A percentile compares a stretch with the other conserved stretches of the same genome.
phyloP scores from a whole-genome alignment of 192 early-diverging fungal genomes.

The Ambispora gerdemannii region DNA sequence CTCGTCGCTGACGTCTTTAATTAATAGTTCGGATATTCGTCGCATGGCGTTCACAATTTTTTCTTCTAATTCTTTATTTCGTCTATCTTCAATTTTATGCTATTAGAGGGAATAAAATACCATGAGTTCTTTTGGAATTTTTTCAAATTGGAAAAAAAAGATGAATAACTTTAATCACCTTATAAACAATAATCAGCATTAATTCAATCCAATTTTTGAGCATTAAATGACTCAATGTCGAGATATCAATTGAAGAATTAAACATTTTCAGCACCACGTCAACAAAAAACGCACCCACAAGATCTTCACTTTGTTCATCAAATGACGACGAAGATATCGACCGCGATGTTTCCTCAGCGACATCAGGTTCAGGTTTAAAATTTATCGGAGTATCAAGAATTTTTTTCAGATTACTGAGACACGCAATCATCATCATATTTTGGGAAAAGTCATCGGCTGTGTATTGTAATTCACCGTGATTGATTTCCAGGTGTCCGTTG shows the following conservation, averaged over 20 bases:
- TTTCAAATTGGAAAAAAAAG: neutral
- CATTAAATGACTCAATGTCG: constrained; percentile 42
- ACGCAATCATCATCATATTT: constrained; percentile 34
- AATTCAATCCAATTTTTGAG: constrained; percentile 56
- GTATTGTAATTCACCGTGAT: constrained; percentile 43
- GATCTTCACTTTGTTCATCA: constrained; percentile 30
- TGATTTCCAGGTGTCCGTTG: constrained; percentile 38
- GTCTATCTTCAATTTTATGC: constrained; percentile 42
- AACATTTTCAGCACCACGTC: constrained; percentile 55
- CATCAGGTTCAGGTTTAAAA: neutral
- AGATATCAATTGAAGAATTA: constrained; percentile 47
- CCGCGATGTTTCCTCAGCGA: neutral
- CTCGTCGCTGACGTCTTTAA: constrained; percentile 49
- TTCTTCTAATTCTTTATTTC: constrained; percentile 33
- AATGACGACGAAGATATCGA: no score
- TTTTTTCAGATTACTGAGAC: constrained; percentile 41
- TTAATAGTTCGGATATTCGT: constrained; percentile 42
- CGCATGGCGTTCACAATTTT: constrained; percentile 39
- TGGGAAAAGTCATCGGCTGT: constrained; percentile 38
- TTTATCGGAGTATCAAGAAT: constrained; percentile 43
- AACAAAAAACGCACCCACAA: constrained; percentile 49
- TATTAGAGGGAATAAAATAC: constrained; percentile 17
- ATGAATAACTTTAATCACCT: constrained; percentile 33
- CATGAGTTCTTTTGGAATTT: constrained; percentile 1
- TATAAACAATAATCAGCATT: constrained; percentile 56